Percentiles rank a stretch among this genome's conserved stretches.
Conservation (phyloP, 257 asterid genomes). For the Nicotiana otophora region DNA sequence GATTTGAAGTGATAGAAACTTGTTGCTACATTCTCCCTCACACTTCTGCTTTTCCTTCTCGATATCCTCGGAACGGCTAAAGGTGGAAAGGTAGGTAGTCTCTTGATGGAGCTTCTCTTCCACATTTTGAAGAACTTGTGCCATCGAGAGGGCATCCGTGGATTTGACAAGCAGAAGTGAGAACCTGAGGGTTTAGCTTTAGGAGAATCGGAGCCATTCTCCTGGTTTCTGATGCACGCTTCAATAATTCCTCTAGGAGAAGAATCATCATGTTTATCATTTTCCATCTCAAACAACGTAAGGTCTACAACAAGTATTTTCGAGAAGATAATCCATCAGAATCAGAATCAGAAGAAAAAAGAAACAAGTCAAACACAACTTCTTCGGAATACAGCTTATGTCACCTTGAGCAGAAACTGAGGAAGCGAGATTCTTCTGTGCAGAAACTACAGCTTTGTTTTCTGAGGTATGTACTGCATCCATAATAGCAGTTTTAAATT, state of each 20-base stretch:
- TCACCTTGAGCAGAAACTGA: conserved; percentile 52
- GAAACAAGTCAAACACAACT: neutral
- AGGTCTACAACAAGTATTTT: conserved; percentile 29
- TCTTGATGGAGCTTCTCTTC: conserved; percentile 32
- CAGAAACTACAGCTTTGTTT: neutral
- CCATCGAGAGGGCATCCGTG: conserved; percentile 36
- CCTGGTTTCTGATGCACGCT: conserved; percentile 16
- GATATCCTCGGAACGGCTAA: conserved; percentile 27
- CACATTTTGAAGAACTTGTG: conserved; percentile 36
- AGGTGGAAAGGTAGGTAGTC: conserved; percentile 38
- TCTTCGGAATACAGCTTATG: neutral
- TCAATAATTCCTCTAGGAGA: conserved; percentile 34
- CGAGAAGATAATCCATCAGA: neutral
- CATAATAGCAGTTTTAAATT: neutral
- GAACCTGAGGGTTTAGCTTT: neutral
- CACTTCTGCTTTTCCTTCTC: conserved; percentile 27
- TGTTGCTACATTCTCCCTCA: conserved; percentile 16
- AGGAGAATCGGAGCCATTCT: conserved; percentile 10
- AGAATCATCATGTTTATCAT: conserved; percentile 17
- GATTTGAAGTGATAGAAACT: conserved; percentile 22
- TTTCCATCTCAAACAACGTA: conserved; percentile 29
- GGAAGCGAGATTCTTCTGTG: neutral
- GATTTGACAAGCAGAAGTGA: neutral
- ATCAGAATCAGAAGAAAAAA: neutral
- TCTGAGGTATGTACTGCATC: neutral